These are phyloP conservation scores for Xylaria sp. DNA, from an alignment of 2,329 filamentous ascomycete species.

Conservation along the genomic window DNA sequence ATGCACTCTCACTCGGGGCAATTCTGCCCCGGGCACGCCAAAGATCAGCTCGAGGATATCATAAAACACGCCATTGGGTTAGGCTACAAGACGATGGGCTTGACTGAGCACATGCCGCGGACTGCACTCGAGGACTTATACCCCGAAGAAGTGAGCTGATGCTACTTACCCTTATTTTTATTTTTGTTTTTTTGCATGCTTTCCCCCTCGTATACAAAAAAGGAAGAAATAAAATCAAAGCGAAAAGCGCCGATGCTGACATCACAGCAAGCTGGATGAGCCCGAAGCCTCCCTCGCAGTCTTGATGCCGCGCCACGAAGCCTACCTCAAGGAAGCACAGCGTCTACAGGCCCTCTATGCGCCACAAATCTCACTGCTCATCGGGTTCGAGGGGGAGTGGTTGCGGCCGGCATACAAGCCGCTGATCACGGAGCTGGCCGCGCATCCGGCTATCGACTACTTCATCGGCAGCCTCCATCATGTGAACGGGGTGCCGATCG, in stretches of 20 bases:
- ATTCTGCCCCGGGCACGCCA: constrained; percentile 92
- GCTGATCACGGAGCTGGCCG: constrained; percentile 68
- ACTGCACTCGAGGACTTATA: constrained; percentile 80
- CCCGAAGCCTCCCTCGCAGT: constrained; percentile 59
- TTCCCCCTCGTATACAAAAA: neutral
- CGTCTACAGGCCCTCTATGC: constrained; percentile 78
- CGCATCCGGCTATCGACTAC: constrained; percentile 78
- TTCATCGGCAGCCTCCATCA: constrained; percentile 96
- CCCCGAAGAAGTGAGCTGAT: constrained; percentile 78
- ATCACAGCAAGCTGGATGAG: constrained; percentile 58
- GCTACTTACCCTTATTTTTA: neutral
- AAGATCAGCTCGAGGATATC: constrained; percentile 84
- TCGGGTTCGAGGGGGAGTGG: constrained; percentile 95
- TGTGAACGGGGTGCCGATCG: constrained; percentile 85
- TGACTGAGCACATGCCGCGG: constrained; percentile 97
- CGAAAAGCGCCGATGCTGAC: constrained; percentile 7
- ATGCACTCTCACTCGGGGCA: constrained; percentile 98
- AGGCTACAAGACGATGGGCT: constrained; percentile 83
- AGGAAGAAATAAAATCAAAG: neutral
- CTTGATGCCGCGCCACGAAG: constrained; percentile 69
- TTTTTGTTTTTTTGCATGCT: too few relatives aligned
- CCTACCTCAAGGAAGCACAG: constrained; percentile 80
- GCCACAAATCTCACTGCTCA: constrained; percentile 77
- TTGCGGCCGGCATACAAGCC: constrained; percentile 74
- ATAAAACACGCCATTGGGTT: constrained; percentile 80